A percentile compares a stretch with the other conserved stretches of the same genome.
Conservation (phyloP, 176 grass and related monocot genomes). For the Ananas comosus region DNA sequence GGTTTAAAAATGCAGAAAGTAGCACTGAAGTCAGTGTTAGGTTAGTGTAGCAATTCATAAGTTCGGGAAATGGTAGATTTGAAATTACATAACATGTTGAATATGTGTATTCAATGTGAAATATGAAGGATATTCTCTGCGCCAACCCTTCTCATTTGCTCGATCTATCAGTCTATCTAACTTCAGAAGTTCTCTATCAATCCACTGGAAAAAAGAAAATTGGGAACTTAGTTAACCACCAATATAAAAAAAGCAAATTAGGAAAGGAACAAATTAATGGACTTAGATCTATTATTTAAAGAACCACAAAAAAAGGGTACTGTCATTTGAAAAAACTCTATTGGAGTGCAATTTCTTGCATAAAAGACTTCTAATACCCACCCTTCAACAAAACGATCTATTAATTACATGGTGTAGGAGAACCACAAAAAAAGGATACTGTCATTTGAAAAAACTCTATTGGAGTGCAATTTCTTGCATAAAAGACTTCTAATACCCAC, state of each 20-base stretch:
- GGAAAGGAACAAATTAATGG: neutral
- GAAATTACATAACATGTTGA: neutral
- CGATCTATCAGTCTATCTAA: constrained; percentile 40
- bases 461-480: no score
- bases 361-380: no score
- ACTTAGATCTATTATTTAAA: no score
- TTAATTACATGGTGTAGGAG: no score
- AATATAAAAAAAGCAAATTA: neutral
- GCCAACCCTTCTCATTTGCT: constrained; percentile 59
- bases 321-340: no score
- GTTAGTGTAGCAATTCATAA: no score
- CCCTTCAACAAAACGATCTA: no score
- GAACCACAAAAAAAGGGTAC: no score
- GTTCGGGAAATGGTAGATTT: neutral
- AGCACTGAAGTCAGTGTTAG: neutral
- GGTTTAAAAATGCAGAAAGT: constrained; percentile 20
- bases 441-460: no score
- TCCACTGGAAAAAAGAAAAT: constrained; percentile 52
- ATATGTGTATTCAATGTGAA: neutral
- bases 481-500: no score
- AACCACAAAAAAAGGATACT: no score
- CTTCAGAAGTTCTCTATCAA: constrained; percentile 49
- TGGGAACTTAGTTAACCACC: constrained; percentile 8
- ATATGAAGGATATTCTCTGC: constrained; percentile 65
- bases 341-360: no score